Conservation (phyloP, 108 stramenopile genomes). For the Nannochloropsis gaditana region DNA sequence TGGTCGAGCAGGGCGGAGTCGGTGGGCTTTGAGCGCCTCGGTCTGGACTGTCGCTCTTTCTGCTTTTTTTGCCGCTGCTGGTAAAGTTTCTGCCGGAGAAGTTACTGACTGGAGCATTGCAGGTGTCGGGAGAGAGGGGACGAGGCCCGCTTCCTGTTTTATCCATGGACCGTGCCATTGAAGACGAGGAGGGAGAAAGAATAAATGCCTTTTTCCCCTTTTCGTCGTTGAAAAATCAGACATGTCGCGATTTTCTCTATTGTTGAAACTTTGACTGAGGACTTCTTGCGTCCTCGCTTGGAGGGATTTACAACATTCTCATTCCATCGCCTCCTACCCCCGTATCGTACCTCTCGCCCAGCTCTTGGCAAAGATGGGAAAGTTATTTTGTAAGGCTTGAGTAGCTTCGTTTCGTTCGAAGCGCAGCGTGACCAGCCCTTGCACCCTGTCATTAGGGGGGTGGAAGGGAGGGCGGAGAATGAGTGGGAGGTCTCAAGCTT, state of each 20-base stretch:
- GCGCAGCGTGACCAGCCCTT: background rate
- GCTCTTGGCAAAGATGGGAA: background rate
- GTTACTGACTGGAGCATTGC: background rate
- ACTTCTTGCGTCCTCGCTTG: no score
- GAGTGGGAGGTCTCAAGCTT: background rate
- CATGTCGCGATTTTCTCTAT: no score
- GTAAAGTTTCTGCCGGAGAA: background rate
- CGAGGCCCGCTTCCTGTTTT: background rate
- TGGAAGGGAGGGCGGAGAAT: background rate
- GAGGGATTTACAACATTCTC: no score
- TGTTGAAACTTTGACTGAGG: no score
- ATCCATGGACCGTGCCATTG: background rate
- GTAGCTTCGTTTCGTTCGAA: background rate
- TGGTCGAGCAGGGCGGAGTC: background rate
- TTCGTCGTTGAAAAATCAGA: background rate
- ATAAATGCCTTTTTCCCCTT: background rate
- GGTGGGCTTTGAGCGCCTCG: background rate
- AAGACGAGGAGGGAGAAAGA: background rate
- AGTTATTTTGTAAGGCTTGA: background rate
- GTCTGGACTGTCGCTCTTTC: background rate
- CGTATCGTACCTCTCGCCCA: background rate
- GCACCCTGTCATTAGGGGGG: background rate
- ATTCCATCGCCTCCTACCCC: background rate
- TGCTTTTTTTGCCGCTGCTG: background rate
- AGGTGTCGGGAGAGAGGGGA: background rate